phyloP scores from a whole-genome alignment of 1,284 basidiomycete genomes.

The Ganoderma multipileum region DNA sequence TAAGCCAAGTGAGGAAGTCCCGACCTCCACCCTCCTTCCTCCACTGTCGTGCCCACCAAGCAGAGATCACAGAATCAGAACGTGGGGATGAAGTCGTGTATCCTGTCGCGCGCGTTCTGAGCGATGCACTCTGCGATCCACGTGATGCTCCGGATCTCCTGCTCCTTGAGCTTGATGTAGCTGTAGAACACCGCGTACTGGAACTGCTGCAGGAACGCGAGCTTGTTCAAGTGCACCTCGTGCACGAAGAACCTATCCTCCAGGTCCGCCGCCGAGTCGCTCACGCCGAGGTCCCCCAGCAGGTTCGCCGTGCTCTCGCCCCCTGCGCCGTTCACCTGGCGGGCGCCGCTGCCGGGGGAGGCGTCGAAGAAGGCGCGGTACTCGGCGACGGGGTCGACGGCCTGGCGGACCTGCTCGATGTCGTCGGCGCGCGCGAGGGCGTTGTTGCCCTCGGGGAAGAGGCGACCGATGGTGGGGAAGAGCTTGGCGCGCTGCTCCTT shows the following conservation, averaged over 20 bases:
- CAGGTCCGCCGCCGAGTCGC: constrained; percentile 65
- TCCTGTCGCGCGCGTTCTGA: constrained; percentile 92
- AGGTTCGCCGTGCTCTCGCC: constrained; percentile 44
- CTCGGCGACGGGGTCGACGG: constrained; percentile 89
- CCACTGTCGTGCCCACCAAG: neutral
- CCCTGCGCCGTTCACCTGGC: constrained; percentile 38
- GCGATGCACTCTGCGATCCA: constrained; percentile 99
- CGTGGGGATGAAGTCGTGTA: constrained; percentile 92
- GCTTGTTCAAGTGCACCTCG: constrained; percentile 94
- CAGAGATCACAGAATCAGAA: constrained; percentile 67
- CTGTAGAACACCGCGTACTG: constrained; percentile 93
- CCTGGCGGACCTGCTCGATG: constrained; percentile 89
- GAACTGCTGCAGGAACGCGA: constrained; percentile 94
- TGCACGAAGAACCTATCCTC: constrained; percentile 97
- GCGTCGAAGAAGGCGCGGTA: constrained; percentile 92
- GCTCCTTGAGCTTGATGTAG: constrained; percentile 98
- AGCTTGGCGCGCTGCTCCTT: constrained; percentile 97
- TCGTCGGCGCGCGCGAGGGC: constrained; percentile 94
- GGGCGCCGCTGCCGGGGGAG: constrained; percentile 46
- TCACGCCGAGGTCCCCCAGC: constrained; percentile 36
- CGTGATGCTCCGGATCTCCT: constrained; percentile 96
- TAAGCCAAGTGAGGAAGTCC: neutral
- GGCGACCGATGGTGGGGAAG: constrained; percentile 92
- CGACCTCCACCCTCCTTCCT: neutral
- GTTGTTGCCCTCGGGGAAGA: constrained; percentile 98